Evolutionary conservation across 2,329 filamentous ascomycete genomes (phyloP).

Genomic region (Hypomyces rosellus): DNA sequence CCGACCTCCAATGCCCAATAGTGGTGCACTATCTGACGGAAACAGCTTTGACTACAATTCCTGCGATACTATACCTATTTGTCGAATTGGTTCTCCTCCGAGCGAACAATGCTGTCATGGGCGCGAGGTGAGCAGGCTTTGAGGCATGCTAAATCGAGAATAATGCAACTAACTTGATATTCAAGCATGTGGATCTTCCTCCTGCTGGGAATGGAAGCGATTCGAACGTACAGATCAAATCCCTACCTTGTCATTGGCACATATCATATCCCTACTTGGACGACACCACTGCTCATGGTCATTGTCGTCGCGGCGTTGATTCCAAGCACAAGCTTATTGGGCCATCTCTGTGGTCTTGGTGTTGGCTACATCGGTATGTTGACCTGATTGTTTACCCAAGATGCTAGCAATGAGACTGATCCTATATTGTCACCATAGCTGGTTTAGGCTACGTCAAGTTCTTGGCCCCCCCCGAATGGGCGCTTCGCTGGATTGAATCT

Average conservation of each 20-base stretch:
- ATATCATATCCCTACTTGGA: conserved; percentile 82
- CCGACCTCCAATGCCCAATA: not conserved
- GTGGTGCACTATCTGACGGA: conserved; percentile 9
- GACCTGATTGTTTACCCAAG: not conserved
- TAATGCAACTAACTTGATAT: not conserved
- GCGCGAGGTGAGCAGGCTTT: conserved; percentile 60
- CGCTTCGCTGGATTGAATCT: conserved; percentile 79
- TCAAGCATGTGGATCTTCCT: conserved; percentile 86
- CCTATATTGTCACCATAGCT: conserved; percentile 40
- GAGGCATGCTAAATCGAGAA: not conserved
- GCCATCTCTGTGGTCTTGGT: conserved; percentile 75
- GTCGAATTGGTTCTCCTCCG: conserved; percentile 68
- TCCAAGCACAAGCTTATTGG: conserved; percentile 75
- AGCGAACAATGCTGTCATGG: conserved; percentile 68
- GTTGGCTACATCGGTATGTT: conserved; percentile 80
- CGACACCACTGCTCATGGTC: conserved; percentile 71
- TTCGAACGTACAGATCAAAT: conserved; percentile 76
- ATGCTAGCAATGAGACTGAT: not conserved
- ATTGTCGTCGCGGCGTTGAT: conserved; percentile 70
- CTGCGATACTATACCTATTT: conserved; percentile 73
- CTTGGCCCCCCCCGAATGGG: conserved; percentile 82
- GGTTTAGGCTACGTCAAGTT: conserved; percentile 85
- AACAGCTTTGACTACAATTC: conserved; percentile 72
- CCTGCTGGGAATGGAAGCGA: conserved; percentile 74
- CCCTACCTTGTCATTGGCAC: conserved; percentile 63